Conservation (phyloP, 176 grass and related monocot genomes). For the Juncus effusus region DNA sequence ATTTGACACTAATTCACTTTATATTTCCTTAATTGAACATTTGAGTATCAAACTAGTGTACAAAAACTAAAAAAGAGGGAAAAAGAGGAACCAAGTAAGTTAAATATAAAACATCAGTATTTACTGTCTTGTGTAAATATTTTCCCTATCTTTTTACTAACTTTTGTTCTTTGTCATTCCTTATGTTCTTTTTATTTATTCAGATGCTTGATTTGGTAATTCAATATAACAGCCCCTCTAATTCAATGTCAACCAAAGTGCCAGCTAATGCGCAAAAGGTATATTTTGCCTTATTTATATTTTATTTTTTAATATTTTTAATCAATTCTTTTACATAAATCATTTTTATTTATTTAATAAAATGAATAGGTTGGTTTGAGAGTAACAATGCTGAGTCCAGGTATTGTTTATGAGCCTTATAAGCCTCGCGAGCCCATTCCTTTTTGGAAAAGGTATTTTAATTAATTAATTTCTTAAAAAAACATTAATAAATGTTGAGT, state of each 20-base stretch:
- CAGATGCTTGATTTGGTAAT: constrained; percentile 47
- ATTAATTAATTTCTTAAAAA: constrained; percentile 6
- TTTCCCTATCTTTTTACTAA: background rate
- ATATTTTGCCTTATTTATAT: background rate
- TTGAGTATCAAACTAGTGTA: background rate
- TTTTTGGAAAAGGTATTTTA: constrained; percentile 73
- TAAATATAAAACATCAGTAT: background rate
- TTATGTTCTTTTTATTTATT: constrained; percentile 18
- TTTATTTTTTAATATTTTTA: background rate
- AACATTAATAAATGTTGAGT: constrained; percentile 2
- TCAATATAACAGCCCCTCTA: constrained; percentile 29
- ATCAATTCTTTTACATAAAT: constrained; percentile 24
- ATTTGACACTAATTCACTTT: background rate
- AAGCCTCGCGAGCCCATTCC: constrained; percentile 54
- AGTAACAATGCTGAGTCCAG: constrained; percentile 79
- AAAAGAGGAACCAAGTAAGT: constrained; percentile 6
- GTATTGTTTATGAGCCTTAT: constrained; percentile 90
- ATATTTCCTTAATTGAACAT: background rate
- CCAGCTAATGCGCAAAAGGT: constrained; percentile 39
- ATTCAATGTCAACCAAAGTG: constrained; percentile 50
- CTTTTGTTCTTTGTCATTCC: background rate
- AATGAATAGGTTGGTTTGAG: constrained; percentile 49
- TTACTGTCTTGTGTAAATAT: background rate
- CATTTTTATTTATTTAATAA: constrained; percentile 20
- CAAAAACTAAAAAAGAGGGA: background rate